Evolutionary conservation across 148 eudicot genomes (phyloP).

Genomic region (Fagopyrum esculentum): DNA sequence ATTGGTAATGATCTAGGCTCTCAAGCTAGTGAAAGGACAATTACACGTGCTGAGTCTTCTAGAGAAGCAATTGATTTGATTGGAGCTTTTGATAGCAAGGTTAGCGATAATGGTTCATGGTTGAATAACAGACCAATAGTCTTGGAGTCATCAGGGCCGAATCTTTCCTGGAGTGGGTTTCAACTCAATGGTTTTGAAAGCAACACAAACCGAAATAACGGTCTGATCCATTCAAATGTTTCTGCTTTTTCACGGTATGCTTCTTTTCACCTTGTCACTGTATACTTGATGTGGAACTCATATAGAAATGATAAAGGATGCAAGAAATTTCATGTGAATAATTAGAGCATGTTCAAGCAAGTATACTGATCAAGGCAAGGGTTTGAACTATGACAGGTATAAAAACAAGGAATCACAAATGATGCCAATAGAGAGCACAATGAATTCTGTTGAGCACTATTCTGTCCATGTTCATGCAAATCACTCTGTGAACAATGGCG

Average conservation of each 20-base stretch:
- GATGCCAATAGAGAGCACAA: neutral
- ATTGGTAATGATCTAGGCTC: conserved; percentile 17
- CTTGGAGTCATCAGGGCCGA: conserved; percentile 45
- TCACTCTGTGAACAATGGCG: neutral
- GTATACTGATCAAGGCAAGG: neutral
- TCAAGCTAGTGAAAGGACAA: conserved; percentile 24
- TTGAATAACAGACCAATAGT: conserved; percentile 27
- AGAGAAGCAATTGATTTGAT: conserved; percentile 72
- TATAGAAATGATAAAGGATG: neutral
- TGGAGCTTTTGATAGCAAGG: conserved; percentile 53
- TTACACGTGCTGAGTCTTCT: conserved; percentile 22
- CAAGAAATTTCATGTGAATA: neutral
- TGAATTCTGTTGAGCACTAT: neutral
- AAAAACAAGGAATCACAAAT: conserved; percentile 9
- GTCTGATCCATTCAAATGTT: conserved; percentile 65
- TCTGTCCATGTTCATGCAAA: neutral
- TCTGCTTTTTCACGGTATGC: conserved; percentile 77
- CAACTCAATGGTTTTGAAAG: conserved; percentile 34
- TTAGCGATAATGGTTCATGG: conserved; percentile 17
- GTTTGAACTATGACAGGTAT: neutral
- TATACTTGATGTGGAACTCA: neutral
- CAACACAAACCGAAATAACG: conserved; percentile 33
- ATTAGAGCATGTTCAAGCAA: neutral
- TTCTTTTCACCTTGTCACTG: conserved; percentile 3
- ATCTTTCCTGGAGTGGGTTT: conserved; percentile 69